phyloP scores from a whole-genome alignment of 2,329 filamentous ascomycete species.

The Fusarium humuli region DNA sequence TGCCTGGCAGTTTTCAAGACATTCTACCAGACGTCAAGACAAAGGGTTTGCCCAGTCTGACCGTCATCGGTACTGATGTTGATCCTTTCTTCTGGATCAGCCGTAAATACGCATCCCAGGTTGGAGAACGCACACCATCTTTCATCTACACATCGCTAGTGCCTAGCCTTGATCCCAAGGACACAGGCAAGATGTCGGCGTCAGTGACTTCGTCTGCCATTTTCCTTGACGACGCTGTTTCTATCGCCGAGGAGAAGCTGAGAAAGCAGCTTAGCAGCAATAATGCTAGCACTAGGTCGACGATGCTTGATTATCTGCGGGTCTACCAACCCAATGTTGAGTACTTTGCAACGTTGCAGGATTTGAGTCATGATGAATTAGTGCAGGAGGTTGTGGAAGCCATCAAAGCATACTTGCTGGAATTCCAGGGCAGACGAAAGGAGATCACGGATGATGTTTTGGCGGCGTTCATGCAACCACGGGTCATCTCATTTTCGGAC shows the following conservation, averaged over 20 bases:
- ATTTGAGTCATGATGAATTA: neutral
- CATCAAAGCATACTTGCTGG: constrained; percentile 3
- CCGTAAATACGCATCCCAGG: constrained; percentile 10
- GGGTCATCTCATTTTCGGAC: neutral
- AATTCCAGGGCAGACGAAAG: constrained; percentile 1
- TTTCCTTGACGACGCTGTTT: neutral
- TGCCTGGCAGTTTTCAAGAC: constrained; percentile 8
- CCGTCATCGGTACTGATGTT: constrained; percentile 5
- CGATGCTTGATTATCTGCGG: constrained; percentile 4
- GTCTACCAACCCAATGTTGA: neutral
- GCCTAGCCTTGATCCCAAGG: neutral
- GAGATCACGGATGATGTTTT: constrained; percentile 1
- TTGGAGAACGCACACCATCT: neutral
- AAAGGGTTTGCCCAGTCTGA: constrained; percentile 6
- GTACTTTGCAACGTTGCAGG: neutral
- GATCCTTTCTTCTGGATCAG: constrained; percentile 16
- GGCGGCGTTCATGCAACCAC: constrained; percentile 6
- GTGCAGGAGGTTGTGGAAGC: neutral
- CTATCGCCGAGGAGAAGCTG: constrained; percentile 1
- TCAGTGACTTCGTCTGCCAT: constrained; percentile 6
- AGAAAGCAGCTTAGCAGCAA: constrained; percentile 1
- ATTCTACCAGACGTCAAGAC: constrained; percentile 3
- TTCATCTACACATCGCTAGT: constrained; percentile 13
- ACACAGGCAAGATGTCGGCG: neutral
- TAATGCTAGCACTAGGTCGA: neutral